Base-by-base conservation (phyloP, 2,329 filamentous ascomycete species). In the Chrysosporium keratinophilum region DNA sequence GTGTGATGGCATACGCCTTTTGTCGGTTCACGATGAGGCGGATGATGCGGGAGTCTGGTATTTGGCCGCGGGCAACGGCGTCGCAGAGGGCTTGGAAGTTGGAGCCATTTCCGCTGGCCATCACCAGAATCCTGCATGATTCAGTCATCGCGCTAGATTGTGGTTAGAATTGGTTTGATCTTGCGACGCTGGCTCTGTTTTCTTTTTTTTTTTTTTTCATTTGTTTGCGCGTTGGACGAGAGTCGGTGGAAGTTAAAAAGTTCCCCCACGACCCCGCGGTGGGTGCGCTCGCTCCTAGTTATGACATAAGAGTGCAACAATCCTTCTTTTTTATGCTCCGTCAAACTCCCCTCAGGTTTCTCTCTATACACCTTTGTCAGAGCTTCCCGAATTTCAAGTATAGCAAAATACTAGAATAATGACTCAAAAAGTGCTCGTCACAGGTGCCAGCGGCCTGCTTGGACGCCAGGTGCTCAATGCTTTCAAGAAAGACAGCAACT, bases 371-470 rank as follows among this genome's bases (percentile, higher is more conserved):
- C n/a, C 10, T 33, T 33, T 48, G 6, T 37, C 31, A 14, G n/a
- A 17, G 9, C 9, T 37, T n/a, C n/a, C n/a, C n/a, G n/a, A n/a
- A n/a, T n/a, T 31, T 37, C 33, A 28, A 39, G 34, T 44, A 19
- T 9, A 31, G 20, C 9, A 28, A 11, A 49, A 19, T n/a, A 9
- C 12, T 11, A 28, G 48, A 61, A 44, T 31, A 28, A 74, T 71
- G 65, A 56, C 63, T 34, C 66, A 78, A 55, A 83, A 77, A 23
- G 88, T 80, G 9, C 76, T 95, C 23, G 74, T 95, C 53, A 95
- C 89, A 5, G 89, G 89, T 54, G 88, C 88, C 37, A 91, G 86
- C 17, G 89, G 89, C 52, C 77, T 95, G 10, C 78, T 95, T 1
- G 89, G 90, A 47, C 81, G 88, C 42, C 82, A 93, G 67, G 85